Conservation (phyloP, 208 protist genomes). For the Leishmania mexicana region DNA sequence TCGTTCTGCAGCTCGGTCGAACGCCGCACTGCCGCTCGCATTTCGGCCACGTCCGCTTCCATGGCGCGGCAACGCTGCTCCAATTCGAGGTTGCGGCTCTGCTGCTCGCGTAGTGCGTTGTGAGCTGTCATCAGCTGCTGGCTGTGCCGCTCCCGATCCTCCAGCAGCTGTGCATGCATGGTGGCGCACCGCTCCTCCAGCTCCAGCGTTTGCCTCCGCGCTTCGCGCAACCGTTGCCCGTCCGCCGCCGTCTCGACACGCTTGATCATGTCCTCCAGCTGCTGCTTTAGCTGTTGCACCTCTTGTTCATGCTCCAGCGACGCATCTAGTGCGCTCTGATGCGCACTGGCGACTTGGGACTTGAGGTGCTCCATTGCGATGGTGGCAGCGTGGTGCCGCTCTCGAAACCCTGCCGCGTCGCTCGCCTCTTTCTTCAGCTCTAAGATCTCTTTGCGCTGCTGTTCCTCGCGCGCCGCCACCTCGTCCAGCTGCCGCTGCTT, state of each 20-base stretch:
- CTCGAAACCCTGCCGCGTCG: conserved; percentile 45
- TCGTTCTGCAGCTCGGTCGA: conserved; percentile 76
- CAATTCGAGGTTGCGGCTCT: conserved; percentile 62
- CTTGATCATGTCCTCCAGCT: conserved; percentile 67
- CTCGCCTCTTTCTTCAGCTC: conserved; percentile 52
- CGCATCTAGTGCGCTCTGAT: conserved; percentile 46
- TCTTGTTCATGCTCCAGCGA: conserved; percentile 66
- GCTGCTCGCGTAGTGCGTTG: conserved; percentile 78
- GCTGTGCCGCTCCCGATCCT: conserved; percentile 62
- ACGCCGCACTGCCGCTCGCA: conserved; percentile 68
- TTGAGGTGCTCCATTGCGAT: conserved; percentile 66
- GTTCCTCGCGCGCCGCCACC: conserved; percentile 40
- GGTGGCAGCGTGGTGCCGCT: conserved; percentile 42
- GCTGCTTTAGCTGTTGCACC: conserved; percentile 68
- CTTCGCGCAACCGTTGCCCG: conserved; percentile 36
- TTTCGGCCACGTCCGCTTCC: conserved; percentile 60
- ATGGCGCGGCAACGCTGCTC: conserved; percentile 73
- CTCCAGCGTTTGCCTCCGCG: conserved; percentile 60
- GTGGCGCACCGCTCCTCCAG: conserved; percentile 66
- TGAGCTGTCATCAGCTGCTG: conserved; percentile 74
- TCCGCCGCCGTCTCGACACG: conserved; percentile 62
- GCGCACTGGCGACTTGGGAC: conserved; percentile 51
- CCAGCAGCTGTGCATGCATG: conserved; percentile 44
- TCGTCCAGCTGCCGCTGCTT: conserved; percentile 43
- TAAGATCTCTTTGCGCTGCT: conserved; percentile 35